Evolutionary conservation across 2,329 filamentous ascomycete species (phyloP).

Genomic region (Exutisphaerella laricina): DNA sequence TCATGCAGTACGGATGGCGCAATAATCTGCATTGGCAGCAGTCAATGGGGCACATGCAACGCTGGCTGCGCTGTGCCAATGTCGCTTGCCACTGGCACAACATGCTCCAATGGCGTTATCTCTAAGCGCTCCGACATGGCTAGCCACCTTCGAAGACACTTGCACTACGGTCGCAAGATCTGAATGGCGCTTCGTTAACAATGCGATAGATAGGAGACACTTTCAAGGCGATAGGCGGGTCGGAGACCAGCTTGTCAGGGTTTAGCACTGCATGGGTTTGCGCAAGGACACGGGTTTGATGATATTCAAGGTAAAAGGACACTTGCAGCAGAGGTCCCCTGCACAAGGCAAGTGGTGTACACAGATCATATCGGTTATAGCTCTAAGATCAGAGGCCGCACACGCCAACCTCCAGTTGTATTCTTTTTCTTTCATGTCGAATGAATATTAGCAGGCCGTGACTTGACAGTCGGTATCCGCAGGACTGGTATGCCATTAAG

Average conservation of each 20-base stretch:
- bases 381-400: too few relatives aligned
- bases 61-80: slow-evolving; percentile 37
- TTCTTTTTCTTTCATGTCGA: too few relatives aligned
- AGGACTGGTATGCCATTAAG: too few relatives aligned
- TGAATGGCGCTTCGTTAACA: too few relatives aligned
- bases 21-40: slow-evolving; percentile 39
- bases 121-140: slow-evolving; percentile 7
- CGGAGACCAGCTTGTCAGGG: too few relatives aligned
- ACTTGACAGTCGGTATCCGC: too few relatives aligned
- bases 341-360: not conserved
- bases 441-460: too few relatives aligned
- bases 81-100: slow-evolving; percentile 37
- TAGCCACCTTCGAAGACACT: slow-evolving; percentile 6
- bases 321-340: not conserved
- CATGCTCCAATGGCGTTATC: slow-evolving; percentile 35
- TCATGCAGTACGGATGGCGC: slow-evolving; percentile 30
- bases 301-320: not conserved
- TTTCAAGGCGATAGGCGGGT: too few relatives aligned
- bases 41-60: slow-evolving; percentile 41
- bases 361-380: too few relatives aligned
- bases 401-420: too few relatives aligned
- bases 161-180: slow-evolving; percentile 4
- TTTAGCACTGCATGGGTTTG: not conserved
- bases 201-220: too few relatives aligned
- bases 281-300: slow-evolving; percentile 1